Evolutionary conservation across 805 yeast species (phyloP), one percentile per base, ranked within the genome.

Genomic region (Ogataea henricii): DNA sequence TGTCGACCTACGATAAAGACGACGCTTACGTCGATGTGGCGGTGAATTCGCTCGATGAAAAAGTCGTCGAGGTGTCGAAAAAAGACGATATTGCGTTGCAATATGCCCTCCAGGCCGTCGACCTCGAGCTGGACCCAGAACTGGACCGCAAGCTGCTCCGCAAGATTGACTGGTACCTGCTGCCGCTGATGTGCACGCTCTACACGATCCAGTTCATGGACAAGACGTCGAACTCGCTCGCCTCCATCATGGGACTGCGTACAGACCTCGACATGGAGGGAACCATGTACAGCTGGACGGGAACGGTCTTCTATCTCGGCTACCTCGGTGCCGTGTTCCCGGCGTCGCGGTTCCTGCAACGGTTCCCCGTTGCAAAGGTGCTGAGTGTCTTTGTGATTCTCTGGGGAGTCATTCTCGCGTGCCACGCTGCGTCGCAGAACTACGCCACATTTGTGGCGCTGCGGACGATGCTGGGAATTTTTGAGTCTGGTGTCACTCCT

Each of bases 401-500:
- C 4, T 77, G 82, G 82, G 66, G 76, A 0, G 29, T 70, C 4
- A 60, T 74, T 22, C 67, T 72, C 13, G 71, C 77, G 47, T 62
- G 74, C 32, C 74, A 70, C 43, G 74, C 76, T 56, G 65, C 73
- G 1, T 72, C 76, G 30, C 56, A 50, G 29, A 71, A 69, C 48
- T 72, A 70, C 52, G 67, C 69, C 16, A 78, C 79, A 13, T 67
- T 78, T 2, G 64, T 68, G 34, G 71, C 66, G 1, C 48, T 74
- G 27, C 63, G 83, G 49, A 74, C 77, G 55, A 69, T 75, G 51
- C 59, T 78, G 27, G 85, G 83, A 10, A 65, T 70, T 52, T 65
- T 77, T 3, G 86, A 81, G 57, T 67, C 78, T 35, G 69, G 75
- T 22, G 73, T 81, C 17, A 72, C 81, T n/a, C 86, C 87, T 1